Evolutionary conservation across 2,329 filamentous ascomycete genomes (phyloP), one percentile per base, ranked within the genome.

Genomic region (Cordyceps militaris): DNA sequence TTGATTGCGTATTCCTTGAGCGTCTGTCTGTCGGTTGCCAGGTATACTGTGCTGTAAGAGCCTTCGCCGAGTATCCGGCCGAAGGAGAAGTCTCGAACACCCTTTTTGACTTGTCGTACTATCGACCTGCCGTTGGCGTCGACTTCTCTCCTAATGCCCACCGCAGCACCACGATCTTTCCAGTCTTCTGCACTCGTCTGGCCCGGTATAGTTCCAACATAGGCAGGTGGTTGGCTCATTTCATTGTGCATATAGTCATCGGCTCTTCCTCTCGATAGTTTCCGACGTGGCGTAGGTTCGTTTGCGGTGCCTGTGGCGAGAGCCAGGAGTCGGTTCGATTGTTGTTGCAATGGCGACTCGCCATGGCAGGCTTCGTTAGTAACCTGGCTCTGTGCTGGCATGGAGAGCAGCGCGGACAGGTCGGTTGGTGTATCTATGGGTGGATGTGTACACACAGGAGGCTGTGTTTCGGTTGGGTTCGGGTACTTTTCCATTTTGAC

Each of bases 1-100:
- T 99, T 99, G 74, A 99, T 92, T 26, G 94, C 94, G 69, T 97
- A 97, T 71, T 99, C 93, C 67, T 96, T 96, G 59, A 95, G 76
- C 1, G 91, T 96, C 71, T 96, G 91, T 61, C 93, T 86, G 72
- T 99, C 94, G 4, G 91, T 96, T 38, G 92, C 94, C 54, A 94
- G 84, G 62, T 94, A 85, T 38, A 99, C 94, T 9, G 92, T 97
- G 68, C 93, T 97, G 80, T 99, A 99, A 6, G 94, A 99, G 26
- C 94, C 94, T 73, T 99, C 94, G 59, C 94, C 94, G 2, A 99
- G 79, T 2, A 93, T 87, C 56, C 89, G 83, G 24, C 92, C 92
- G 73, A 99, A 99, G 38, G 87, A 87, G 73, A 99, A 99, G 74
- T 99, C 94, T 63, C 94, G 89, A 46, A 99, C 94, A 2, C 94